A percentile compares a stretch with the other conserved stretches of the same genome.
Evolutionary conservation across 257 asterid genomes (phyloP).

Genomic region (Misopates orontium): DNA sequence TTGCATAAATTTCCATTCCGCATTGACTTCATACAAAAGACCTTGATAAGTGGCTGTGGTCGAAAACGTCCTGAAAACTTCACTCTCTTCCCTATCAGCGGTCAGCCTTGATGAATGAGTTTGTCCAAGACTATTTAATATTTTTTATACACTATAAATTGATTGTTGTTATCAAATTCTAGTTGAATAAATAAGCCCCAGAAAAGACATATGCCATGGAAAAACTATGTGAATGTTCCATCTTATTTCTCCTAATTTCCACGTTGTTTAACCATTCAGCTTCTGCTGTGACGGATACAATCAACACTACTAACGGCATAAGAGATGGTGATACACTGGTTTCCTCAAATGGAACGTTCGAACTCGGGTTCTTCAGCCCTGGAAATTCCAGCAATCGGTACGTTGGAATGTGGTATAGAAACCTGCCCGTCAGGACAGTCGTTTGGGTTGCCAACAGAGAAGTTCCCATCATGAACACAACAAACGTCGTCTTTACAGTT

Average conservation of each 20-base stretch:
- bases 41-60: no score
- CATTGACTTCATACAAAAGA: no score
- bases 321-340: conserved; percentile 2
- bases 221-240: background rate
- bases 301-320: background rate
- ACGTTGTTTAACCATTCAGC: background rate
- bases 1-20: no score
- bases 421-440: background rate
- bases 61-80: no score
- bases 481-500: background rate
- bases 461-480: background rate
- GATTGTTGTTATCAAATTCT: no score
- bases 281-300: background rate
- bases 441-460: conserved; percentile 3
- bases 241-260: background rate
- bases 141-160: no score
- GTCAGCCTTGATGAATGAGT: no score
- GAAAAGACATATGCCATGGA: no score
- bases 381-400: background rate
- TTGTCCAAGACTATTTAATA: no score
- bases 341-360: background rate
- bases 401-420: conserved; percentile 1
- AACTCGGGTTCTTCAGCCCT: background rate
- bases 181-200: no score
- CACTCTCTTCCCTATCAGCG: no score